A percentile compares a stretch with the other conserved stretches of the same genome.
Conservation (phyloP, 2,329 filamentous ascomycete genomes). For the Epichloe gansuensis region DNA sequence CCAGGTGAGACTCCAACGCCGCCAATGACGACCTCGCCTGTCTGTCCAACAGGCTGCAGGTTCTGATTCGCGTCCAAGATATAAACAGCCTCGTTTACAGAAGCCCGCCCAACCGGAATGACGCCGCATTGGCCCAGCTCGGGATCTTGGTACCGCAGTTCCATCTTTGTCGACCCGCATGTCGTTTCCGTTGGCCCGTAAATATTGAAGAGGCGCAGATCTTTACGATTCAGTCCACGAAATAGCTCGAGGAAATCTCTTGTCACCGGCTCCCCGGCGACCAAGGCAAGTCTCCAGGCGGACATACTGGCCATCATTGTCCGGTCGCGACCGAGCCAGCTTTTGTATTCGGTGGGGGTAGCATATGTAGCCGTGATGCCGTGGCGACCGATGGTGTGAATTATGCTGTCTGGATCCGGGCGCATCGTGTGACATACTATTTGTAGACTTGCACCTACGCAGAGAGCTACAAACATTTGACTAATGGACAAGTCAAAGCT, state of each 20-base stretch:
- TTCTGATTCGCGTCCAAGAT: slow-evolving; percentile 22
- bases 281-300: slow-evolving; percentile 11
- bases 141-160: background rate
- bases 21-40: slow-evolving; percentile 19
- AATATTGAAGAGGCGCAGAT: slow-evolving; percentile 9
- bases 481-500: slow-evolving; percentile 28
- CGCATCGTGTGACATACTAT: slow-evolving; percentile 16
- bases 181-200: slow-evolving; percentile 19
- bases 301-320: slow-evolving; percentile 4
- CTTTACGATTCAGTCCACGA: background rate
- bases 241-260: slow-evolving; percentile 6
- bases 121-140: background rate
- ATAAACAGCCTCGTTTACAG: slow-evolving; percentile 22
- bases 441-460: slow-evolving; percentile 22
- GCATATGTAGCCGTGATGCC: slow-evolving; percentile 24
- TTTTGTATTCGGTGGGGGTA: slow-evolving; percentile 28
- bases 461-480: slow-evolving; percentile 24
- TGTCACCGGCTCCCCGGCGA: slow-evolving; percentile 17
- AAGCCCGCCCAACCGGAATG: background rate
- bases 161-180: background rate
- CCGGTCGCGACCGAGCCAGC: slow-evolving; percentile 15
- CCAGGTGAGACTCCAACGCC: slow-evolving; percentile 19
- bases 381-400: slow-evolving; percentile 21
- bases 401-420: slow-evolving; percentile 21
- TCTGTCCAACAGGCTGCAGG: slow-evolving; percentile 14